Conservation (phyloP, 768 basidiomycete species). For the Leccinum obscurum region DNA sequence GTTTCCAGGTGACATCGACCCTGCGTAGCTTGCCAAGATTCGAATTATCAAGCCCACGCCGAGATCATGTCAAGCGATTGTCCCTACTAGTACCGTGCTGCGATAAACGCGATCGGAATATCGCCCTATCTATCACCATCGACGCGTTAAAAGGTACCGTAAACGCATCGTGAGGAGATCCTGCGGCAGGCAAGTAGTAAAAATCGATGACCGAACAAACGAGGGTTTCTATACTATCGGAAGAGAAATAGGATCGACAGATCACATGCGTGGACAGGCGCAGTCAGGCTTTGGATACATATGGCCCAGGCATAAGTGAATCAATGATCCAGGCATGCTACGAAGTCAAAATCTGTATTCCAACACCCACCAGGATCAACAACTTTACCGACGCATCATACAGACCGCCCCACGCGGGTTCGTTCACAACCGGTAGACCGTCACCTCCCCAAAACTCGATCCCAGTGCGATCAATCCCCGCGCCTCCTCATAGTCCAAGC, state of each 20-base stretch:
- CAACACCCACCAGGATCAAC: not conserved
- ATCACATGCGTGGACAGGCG: not conserved
- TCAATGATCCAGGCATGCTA: not conserved
- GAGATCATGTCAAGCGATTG: not conserved
- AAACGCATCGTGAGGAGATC: not conserved
- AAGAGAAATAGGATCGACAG: not conserved
- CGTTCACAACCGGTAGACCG: conserved; percentile 32
- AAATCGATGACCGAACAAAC: not conserved
- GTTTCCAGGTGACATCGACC: not conserved
- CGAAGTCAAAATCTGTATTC: not conserved
- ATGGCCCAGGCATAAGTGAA: not conserved
- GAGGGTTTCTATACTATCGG: not conserved
- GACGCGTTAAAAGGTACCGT: not conserved
- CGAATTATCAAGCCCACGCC: not conserved
- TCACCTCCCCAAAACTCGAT: conserved; percentile 47
- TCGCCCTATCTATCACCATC: not conserved
- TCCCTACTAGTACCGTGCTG: too few species aligned
- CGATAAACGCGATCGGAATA: not conserved
- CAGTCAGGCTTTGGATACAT: not conserved
- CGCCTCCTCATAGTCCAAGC: conserved; percentile 63
- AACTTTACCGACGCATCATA: not conserved
- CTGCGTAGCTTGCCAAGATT: not conserved
- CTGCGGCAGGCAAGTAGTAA: not conserved
- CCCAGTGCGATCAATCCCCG: conserved; percentile 54
- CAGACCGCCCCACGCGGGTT: not conserved